phyloP scores from a whole-genome alignment of 2,329 filamentous ascomycete species.

The Diaporthe sp. region DNA sequence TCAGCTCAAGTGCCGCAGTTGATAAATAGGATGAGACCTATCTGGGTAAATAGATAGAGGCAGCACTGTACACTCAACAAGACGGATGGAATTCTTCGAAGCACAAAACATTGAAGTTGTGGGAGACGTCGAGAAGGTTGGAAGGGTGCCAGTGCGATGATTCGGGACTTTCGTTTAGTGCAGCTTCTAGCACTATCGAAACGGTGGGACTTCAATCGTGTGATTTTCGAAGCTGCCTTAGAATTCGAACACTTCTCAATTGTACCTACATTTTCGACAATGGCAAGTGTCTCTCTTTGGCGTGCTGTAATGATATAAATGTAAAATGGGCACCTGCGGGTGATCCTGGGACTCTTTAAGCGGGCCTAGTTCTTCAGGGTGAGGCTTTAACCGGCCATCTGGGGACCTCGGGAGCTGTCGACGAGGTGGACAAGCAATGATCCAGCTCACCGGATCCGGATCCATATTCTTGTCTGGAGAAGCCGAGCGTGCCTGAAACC shows the following conservation, averaged over 20 bases:
- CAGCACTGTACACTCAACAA: neutral
- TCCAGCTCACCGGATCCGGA: neutral
- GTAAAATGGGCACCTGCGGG: too few species aligned
- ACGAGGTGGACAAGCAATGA: slow-evolving; percentile 3
- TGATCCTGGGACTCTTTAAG: neutral
- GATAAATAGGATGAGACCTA: too few species aligned
- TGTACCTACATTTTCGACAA: neutral
- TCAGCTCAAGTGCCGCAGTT: too few species aligned
- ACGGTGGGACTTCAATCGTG: neutral
- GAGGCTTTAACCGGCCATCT: neutral
- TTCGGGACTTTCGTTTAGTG: neutral
- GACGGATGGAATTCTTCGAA: neutral
- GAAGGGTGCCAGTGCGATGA: neutral
- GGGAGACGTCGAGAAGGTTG: neutral
- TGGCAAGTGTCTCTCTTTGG: neutral
- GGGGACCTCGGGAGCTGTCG: neutral
- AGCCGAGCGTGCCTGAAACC: neutral
- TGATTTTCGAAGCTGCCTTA: neutral
- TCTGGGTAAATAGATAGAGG: neutral
- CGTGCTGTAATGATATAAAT: neutral
- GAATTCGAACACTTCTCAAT: neutral
- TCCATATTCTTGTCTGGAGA: neutral
- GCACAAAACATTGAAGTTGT: too few species aligned
- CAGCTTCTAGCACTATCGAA: neutral
- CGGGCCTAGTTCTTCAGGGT: neutral